Conservation (phyloP, 2,329 filamentous ascomycete species). For the Colletotrichum godetiae region DNA sequence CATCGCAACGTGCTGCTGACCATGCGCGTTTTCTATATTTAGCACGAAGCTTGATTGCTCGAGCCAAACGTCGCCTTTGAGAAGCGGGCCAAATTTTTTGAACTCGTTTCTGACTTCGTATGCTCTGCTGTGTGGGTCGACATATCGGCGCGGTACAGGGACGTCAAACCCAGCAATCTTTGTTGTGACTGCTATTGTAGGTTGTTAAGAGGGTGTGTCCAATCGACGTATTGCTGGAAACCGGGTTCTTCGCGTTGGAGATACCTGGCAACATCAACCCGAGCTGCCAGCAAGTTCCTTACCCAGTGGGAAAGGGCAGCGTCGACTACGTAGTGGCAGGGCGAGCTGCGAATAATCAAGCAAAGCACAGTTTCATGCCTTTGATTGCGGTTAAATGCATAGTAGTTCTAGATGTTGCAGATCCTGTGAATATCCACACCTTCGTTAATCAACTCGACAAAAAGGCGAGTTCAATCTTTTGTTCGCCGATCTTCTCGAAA, state of each 20-base stretch:
- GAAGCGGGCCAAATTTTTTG: background rate
- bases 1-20: background rate
- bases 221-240: background rate
- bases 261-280: background rate
- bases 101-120: background rate
- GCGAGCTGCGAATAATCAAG: rapidly evolving
- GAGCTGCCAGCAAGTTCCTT: background rate
- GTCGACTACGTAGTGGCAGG: background rate
- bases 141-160: background rate
- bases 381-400: too few species aligned
- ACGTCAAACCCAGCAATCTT: background rate
- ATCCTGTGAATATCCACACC: background rate
- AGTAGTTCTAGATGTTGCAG: too few species aligned
- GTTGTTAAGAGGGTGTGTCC: too few species aligned
- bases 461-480: background rate
- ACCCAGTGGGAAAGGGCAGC: background rate
- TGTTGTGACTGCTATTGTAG: background rate
- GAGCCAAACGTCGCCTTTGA: rapidly evolving
- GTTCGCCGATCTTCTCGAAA: background rate
- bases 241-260: background rate
- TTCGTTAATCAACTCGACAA: background rate
- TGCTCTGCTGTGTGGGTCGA: background rate
- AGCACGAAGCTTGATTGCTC: too few species aligned
- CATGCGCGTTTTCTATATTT: too few species aligned
- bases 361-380: background rate